Evolutionary conservation across 1,284 basidiomycete species (phyloP), one percentile per base, ranked within the genome.

Genomic region (Malassezia sp.): DNA sequence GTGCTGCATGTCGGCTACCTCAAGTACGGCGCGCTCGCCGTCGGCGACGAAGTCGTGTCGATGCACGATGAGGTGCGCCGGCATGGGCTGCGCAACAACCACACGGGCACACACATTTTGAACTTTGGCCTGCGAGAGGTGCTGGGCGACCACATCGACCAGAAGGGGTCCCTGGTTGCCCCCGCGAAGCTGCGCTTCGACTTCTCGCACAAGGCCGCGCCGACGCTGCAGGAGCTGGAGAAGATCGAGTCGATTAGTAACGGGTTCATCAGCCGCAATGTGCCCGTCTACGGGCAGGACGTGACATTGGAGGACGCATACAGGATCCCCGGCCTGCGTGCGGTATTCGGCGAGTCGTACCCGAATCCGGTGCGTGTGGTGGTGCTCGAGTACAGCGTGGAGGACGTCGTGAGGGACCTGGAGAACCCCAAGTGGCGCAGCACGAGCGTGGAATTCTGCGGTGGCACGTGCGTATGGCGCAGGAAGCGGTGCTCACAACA

Each of bases 41-140:
- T 84, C 22, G 80, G 79, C 17, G 80, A 85, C 59, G 75, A 79
- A 45, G 81, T 87, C 11, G 75, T 81, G 29, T 77, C 79, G 24
- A 79, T 78, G 12, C 86, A 85, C 64, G 84, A 86, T 58, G 83
- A 85, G 53, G 36, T 37, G 33, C 85, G 91, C 39, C 80, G 93
- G 50, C 89, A 85, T 83, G 90, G 90, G 0, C 75, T 99, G 50
- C 81, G 89, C 52, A 96, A 89, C 74, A 97, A 99, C 70, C 93
- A 99, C 75, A 97, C 91, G 20, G 91, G 84, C 12, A 99, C 93
- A 0, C 93, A 99, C 71, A 91, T 99, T 57, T 84, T 99, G 64
- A 97, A 97, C 75, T 97, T 78, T 71, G 80, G 77, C 45, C 79
- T 99, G 4, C 83, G 93, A 24, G 90, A 96, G 69, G 79, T 88